phyloP scores from a whole-genome alignment of 129 eudicot genomes.

The Pulicaria dysenterica region DNA sequence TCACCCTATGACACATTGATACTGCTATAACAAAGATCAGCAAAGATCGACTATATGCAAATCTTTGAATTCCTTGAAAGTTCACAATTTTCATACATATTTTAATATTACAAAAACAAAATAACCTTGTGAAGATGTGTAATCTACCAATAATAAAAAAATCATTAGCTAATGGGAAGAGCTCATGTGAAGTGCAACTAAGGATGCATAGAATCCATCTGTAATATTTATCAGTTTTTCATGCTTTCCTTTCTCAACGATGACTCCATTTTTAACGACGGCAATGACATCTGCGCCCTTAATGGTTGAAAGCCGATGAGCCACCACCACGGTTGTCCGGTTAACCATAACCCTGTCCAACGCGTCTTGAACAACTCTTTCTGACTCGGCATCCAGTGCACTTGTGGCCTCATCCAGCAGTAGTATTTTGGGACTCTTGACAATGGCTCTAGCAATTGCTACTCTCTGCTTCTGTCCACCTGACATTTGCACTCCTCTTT shows the following conservation, averaged over 20 bases:
- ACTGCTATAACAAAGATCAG: no score
- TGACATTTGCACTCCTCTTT: constrained; percentile 67
- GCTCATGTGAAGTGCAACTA: constrained; percentile 56
- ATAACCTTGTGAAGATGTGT: neutral
- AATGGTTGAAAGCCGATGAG: constrained; percentile 73
- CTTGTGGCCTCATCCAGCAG: constrained; percentile 80
- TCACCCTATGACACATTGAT: no score
- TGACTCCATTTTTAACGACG: constrained; percentile 67
- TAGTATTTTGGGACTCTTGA: constrained; percentile 72
- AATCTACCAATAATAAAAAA: neutral
- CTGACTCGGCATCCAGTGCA: constrained; percentile 80
- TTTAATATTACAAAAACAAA: neutral
- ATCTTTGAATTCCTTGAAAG: neutral
- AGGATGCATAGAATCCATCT: constrained; percentile 69
- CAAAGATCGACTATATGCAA: no score
- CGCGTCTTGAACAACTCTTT: constrained; percentile 72
- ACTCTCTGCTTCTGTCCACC: constrained; percentile 89
- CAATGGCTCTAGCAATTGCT: constrained; percentile 76
- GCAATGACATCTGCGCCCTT: constrained; percentile 74
- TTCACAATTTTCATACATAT: neutral
- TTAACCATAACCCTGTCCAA: constrained; percentile 63
- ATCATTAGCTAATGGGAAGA: constrained; percentile 16
- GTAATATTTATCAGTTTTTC: constrained; percentile 52
- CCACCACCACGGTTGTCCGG: constrained; percentile 76
- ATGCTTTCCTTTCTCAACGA: constrained; percentile 75